These are phyloP conservation scores for Tolypocladium inflatum DNA, from an alignment of 2,329 filamentous ascomycete genomes.

Conservation along the genomic window DNA sequence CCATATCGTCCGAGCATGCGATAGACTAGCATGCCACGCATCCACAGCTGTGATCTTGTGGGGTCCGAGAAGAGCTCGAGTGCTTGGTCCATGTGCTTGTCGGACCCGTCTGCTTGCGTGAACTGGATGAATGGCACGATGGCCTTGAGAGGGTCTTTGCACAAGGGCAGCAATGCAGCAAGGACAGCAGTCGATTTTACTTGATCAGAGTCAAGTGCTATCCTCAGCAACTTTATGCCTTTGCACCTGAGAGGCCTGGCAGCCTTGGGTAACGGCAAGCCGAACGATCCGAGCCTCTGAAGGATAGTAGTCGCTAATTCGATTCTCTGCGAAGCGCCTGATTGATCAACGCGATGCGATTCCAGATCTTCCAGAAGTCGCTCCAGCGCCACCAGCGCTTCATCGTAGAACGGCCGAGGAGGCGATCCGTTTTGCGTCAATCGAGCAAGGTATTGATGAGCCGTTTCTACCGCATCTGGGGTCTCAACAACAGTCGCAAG, in stretches of 20 bases:
- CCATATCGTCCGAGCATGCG: conserved; percentile 5
- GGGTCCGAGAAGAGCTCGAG: conserved; percentile 7
- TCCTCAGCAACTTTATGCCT: conserved; percentile 15
- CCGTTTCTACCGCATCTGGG: neutral
- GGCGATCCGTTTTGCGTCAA: neutral
- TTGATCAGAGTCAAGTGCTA: conserved; percentile 8
- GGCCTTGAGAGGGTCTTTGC: conserved; percentile 10
- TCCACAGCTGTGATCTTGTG: conserved; percentile 4
- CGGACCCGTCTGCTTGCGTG: conserved; percentile 3
- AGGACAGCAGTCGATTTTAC: conserved; percentile 10
- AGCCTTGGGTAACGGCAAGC: conserved; percentile 5
- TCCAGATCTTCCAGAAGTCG: conserved; percentile 5
- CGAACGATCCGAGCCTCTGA: conserved; percentile 7
- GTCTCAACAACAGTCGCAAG: neutral
- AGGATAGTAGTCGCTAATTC: conserved; percentile 9
- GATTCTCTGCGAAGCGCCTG: conserved; percentile 1
- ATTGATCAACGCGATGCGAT: neutral
- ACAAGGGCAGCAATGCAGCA: conserved; percentile 11
- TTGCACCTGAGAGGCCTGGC: conserved; percentile 6
- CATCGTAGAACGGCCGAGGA: conserved; percentile 2
- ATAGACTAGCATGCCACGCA: conserved; percentile 6
- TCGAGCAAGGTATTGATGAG: conserved; percentile 1
- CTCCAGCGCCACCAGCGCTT: conserved; percentile 4
- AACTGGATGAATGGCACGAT: conserved; percentile 4
- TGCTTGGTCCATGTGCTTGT: conserved; percentile 2